Base-by-base conservation (phyloP, 2,329 filamentous ascomycete species). In the Aspergillus hiratsukae region DNA sequence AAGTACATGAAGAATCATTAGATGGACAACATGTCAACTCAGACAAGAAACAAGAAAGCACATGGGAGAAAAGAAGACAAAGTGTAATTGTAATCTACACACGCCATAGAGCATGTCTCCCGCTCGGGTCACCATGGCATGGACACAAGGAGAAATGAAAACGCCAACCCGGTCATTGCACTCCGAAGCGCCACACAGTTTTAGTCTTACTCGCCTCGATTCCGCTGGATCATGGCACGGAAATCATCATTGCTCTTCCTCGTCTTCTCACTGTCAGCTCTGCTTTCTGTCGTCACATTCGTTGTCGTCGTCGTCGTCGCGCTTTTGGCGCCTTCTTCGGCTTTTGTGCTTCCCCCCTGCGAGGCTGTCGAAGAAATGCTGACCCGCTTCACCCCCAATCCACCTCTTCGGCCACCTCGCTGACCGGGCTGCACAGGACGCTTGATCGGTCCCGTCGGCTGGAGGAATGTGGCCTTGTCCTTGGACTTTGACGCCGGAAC, bases 181-280 rank as follows among this genome's bases (percentile, higher is more conserved):
- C 60, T 64, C 62, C 64, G 59, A 55, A 63, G 62, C 65, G 61
- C 58, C 54, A 52, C 48, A 41, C 54, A 46, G 11, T 51, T 52
- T 55, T 40, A 19, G 59, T 35, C 63, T 70, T 58, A 69, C 57
- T 65, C 64, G 62, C 58, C 58, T 51, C 62, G 68, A 63, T 61
- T 74, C 57, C 74, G 75, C 60, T 79, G 70, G 49, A 84, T 74
- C 78, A 84, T 78, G 31, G 76, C 76, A 54, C 81, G 78, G 68
- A 85, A 85, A 64, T 84, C 82, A 51, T 77, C 77, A 65, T 85
- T 85, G 64, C 79, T 83, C 72, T 83, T 85, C 61, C 69, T 69
- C 55, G 66, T 59, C 64, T 66, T 66, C 51, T 64, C 66, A 27
- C 55, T 61, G 37, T 58, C 59, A 9, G 43, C 53, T 6, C 53